A percentile compares a stretch with the other conserved stretches of the same genome.
phyloP scores from a whole-genome alignment of 441 rosid genomes.

The Eutrema salsugineum region DNA sequence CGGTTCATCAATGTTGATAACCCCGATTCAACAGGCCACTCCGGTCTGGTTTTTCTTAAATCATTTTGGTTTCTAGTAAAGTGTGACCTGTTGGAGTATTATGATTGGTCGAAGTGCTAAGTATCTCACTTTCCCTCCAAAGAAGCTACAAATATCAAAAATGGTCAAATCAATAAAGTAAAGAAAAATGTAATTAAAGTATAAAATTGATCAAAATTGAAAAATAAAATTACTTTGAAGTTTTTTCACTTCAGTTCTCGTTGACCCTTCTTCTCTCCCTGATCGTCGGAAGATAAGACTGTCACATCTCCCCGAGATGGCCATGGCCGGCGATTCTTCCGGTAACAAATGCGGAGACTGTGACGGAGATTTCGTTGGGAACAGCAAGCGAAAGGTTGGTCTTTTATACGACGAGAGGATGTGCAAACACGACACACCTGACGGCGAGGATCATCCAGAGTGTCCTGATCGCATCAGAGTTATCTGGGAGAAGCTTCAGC shows the following conservation, averaged over 20 bases:
- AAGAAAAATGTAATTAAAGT: background rate
- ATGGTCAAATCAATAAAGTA: background rate
- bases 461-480: conserved; percentile 69
- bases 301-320: background rate
- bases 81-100: background rate
- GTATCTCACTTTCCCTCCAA: conserved; percentile 16
- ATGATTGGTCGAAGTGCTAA: background rate
- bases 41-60: background rate
- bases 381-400: conserved; percentile 53
- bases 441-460: conserved; percentile 67
- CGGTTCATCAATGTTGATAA: too few species aligned
- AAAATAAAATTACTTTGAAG: background rate
- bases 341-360: background rate
- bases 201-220: background rate
- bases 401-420: conserved; percentile 77
- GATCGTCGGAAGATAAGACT: background rate
- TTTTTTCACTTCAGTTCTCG: background rate
- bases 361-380: background rate
- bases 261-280: background rate
- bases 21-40: background rate
- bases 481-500: conserved; percentile 76
- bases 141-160: background rate
- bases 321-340: background rate
- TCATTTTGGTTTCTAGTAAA: background rate
- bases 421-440: conserved; percentile 75